Percentiles rank a stretch among this genome's conserved stretches.
Conservation (phyloP, 495 filamentous ascomycete species). For the Mytilinidion resinicola region DNA sequence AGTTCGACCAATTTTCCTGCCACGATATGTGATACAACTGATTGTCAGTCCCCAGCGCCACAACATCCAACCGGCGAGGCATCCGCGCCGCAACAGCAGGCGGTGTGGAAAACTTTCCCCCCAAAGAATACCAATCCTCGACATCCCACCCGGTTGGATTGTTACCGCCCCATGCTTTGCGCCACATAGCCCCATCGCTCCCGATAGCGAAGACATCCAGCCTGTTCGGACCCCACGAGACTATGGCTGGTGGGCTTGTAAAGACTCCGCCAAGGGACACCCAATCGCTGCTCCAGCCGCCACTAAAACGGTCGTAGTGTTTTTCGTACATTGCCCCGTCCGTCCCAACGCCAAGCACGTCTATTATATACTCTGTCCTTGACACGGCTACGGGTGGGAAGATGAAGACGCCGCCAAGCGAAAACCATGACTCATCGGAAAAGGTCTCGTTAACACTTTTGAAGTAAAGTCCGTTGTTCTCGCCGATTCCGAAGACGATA, state of each 20-base stretch:
- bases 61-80: background rate
- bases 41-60: background rate
- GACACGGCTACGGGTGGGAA: background rate
- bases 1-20: background rate
- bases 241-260: background rate
- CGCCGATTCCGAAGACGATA: background rate
- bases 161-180: background rate
- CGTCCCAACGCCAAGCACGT: background rate
- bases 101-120: background rate
- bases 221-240: background rate
- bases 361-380: background rate
- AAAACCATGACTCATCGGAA: background rate
- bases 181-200: background rate
- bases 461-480: background rate
- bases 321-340: background rate
- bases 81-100: background rate
- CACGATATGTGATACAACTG: background rate
- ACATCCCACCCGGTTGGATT: background rate
- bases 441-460: background rate
- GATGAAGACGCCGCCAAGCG: background rate
- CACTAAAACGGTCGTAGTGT: background rate
- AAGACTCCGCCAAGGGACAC: background rate
- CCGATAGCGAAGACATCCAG: background rate
- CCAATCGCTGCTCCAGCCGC: background rate
- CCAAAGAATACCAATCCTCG: background rate